A percentile compares a stretch with the other conserved stretches of the same genome.
Evolutionary conservation across 805 yeast species (phyloP).

Genomic region (Millerozyma acaciae): DNA sequence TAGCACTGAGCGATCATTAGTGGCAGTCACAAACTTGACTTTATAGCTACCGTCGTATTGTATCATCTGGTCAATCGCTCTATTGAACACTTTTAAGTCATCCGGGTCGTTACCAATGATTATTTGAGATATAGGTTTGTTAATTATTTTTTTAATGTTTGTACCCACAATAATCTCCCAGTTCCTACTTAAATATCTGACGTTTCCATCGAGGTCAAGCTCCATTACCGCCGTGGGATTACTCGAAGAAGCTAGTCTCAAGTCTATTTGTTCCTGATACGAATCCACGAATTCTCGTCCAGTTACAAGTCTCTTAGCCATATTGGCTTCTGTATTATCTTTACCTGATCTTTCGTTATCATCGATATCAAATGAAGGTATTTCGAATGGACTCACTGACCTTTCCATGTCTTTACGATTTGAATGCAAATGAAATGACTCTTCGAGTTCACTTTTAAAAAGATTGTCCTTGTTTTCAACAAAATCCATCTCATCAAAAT

Average conservation of each 20-base stretch:
- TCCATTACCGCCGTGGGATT: slow-evolving; percentile 81
- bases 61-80: slow-evolving; percentile 69
- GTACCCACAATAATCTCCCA: slow-evolving; percentile 83
- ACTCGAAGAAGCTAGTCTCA: slow-evolving; percentile 59
- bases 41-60: slow-evolving; percentile 72
- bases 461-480: too few species aligned
- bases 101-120: slow-evolving; percentile 57
- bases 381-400: slow-evolving; percentile 33
- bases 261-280: slow-evolving; percentile 48
- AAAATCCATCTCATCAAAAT: too few species aligned
- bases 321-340: background rate
- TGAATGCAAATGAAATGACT: too few species aligned
- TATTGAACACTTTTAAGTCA: slow-evolving; percentile 64
- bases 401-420: slow-evolving; percentile 21
- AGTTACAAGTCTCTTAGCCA: too few species aligned
- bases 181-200: slow-evolving; percentile 67
- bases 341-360: background rate
- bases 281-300: slow-evolving; percentile 15
- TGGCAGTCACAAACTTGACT: slow-evolving; percentile 64
- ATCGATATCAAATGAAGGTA: slow-evolving; percentile 9
- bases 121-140: slow-evolving; percentile 57
- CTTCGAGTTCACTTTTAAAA: too few species aligned
- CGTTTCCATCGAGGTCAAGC: slow-evolving; percentile 71
- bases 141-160: slow-evolving; percentile 47
- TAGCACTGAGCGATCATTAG: slow-evolving; percentile 20